Conservation (phyloP, 2,329 filamentous ascomycete species). For the Colletotrichum theobromicola region DNA sequence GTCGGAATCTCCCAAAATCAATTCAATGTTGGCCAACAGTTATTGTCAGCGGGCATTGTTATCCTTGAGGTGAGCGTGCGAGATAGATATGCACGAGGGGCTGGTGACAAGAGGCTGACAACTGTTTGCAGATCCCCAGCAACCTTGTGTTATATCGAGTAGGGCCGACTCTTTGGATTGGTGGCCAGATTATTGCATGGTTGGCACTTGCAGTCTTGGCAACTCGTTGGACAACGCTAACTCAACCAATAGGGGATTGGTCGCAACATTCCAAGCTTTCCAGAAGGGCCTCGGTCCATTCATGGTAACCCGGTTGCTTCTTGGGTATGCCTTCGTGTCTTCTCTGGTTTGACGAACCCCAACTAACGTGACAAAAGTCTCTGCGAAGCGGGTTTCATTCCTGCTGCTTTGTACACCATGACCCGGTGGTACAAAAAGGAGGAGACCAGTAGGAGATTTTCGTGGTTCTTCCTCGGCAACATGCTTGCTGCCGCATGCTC, state of each 20-base stretch:
- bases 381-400: constrained; percentile 49
- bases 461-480: constrained; percentile 50
- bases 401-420: constrained; percentile 51
- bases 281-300: constrained; percentile 32
- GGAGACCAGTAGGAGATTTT: constrained; percentile 50
- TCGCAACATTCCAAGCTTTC: constrained; percentile 40
- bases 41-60: constrained; percentile 55
- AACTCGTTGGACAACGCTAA: constrained; percentile 32
- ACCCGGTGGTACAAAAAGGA: constrained; percentile 52
- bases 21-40: constrained; percentile 56
- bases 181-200: constrained; percentile 47
- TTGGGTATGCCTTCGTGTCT: constrained; percentile 24
- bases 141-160: constrained; percentile 52
- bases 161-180: constrained; percentile 52
- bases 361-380: background rate
- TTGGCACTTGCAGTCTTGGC: constrained; percentile 24
- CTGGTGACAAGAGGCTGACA: background rate
- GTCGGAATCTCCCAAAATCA: constrained; percentile 55
- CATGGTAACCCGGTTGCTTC: constrained; percentile 42
- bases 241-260: constrained; percentile 32
- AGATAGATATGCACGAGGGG: background rate
- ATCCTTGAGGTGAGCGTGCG: constrained; percentile 37
- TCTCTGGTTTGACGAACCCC: background rate
- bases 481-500: constrained; percentile 43
- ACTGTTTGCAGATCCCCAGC: constrained; percentile 41